phyloP scores from a whole-genome alignment of 805 yeast genomes.

The Pichia kluyveri region DNA sequence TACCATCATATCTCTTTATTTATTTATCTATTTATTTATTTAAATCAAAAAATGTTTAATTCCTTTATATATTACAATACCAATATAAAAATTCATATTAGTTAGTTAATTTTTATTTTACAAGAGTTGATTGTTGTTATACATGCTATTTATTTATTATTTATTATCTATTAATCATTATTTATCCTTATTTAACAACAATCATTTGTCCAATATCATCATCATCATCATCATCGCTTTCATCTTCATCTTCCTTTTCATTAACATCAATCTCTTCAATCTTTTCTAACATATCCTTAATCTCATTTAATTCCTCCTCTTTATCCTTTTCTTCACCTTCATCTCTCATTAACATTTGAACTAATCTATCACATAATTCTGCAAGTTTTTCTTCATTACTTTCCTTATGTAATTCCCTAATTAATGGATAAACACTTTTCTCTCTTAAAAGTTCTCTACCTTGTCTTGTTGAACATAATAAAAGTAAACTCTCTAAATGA shows the following conservation, averaged over 20 bases:
- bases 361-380: conserved; percentile 75
- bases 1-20: too few relatives aligned
- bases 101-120: not conserved
- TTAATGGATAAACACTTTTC: conserved; percentile 77
- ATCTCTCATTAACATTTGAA: conserved; percentile 88
- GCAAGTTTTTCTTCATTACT: conserved; percentile 34
- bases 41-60: not conserved
- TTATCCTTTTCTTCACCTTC: conserved; percentile 51
- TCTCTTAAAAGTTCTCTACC: conserved; percentile 71
- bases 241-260: conserved; percentile 3
- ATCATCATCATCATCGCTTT: conserved; percentile 7
- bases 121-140: too few relatives aligned
- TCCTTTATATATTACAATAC: not conserved
- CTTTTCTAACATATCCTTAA: conserved; percentile 41
- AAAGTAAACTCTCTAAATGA: conserved; percentile 71
- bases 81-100: too few relatives aligned
- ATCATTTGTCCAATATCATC: conserved; percentile 6
- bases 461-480: conserved; percentile 65
- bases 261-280: conserved; percentile 8
- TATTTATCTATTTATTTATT: not conserved
- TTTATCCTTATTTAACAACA: conserved; percentile 5
- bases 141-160: too few relatives aligned
- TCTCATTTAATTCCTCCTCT: conserved; percentile 34
- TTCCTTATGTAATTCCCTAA: conserved; percentile 76
- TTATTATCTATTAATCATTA: too few relatives aligned